Evolutionary conservation across 768 basidiomycete species (phyloP), one percentile per base, ranked within the genome.

Genomic region (Suillus subluteus): DNA sequence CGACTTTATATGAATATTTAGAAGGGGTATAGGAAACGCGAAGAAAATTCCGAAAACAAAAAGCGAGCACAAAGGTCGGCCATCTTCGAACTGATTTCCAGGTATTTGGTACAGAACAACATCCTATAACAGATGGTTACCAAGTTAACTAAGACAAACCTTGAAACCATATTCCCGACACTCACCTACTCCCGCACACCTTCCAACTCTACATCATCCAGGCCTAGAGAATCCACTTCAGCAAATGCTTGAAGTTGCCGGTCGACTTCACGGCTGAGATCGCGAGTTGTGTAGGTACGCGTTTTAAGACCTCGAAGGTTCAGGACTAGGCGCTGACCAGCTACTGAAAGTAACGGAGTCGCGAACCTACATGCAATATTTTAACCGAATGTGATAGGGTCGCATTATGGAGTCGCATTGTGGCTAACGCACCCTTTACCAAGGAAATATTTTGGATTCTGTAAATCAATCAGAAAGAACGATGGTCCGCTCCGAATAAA

Each of bases 281-380:
- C 66, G 21, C 41, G 40, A 11, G 43, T 66, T 1, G 40, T 48
- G 3, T 62, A 48, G 3, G 35, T 26, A 37, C 37, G 70, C 9
- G 30, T 58, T 23, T 61, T 38, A 23, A 62, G 54, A 54, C 59
- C 52, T 13, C 67, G 65, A 26, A 73, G 68, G 44, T 71, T 73
- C 35, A 73, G 63, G 21, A 73, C 62, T 13, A 70, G 66, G 2
- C 68, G 73, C 62, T 73, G 72, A 30, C 72, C 72, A 1, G 63
- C 18, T 9, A 70, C 26, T 0, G 70, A 67, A 18, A 73, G 62
- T 0, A 72, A 16, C 1, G 69, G 71, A 6, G 30, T 48, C 4
- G 73, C 35, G 26, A 74, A 8, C 6, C 73, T 73, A 66, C 21
- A 13, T n/a, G 2, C 58, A 23, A 64, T 35, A 58, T 16, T 4